Evolutionary conservation across 192 early-diverging fungal species (phyloP).

Genomic region (Kickxella alabastrina): DNA sequence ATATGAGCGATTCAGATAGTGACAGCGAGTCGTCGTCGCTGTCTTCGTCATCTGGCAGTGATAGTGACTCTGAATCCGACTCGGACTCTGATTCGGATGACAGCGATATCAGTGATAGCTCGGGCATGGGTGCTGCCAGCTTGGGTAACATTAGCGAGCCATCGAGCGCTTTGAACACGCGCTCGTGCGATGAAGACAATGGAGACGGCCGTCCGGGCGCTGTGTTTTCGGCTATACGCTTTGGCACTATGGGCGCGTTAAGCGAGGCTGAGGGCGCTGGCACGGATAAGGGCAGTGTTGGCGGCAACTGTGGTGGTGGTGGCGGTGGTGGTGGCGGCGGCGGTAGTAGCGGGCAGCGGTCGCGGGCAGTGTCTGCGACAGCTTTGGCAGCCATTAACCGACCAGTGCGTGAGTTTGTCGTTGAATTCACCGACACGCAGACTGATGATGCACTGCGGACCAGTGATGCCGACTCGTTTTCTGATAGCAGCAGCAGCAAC

Average conservation of each 20-base stretch:
- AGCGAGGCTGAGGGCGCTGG: neutral
- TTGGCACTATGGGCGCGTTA: slow-evolving; percentile 32
- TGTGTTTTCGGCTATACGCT: slow-evolving; percentile 47
- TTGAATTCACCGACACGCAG: slow-evolving; percentile 2
- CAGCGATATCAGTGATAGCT: neutral
- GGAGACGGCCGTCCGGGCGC: slow-evolving; percentile 11
- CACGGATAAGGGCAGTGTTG: neutral
- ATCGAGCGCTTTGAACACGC: neutral
- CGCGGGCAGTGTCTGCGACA: slow-evolving; percentile 3
- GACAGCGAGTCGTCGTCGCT: no score
- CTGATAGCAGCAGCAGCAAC: neutral
- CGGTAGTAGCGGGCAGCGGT: slow-evolving; percentile 7
- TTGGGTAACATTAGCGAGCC: neutral
- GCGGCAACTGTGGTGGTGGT: slow-evolving; percentile 3
- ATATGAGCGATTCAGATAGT: neutral
- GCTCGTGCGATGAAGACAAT: slow-evolving; percentile 1
- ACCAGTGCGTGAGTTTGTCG: slow-evolving; percentile 21
- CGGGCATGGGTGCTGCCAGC: neutral
- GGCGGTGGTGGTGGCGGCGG: slow-evolving; percentile 1
- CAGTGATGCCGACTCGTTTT: neutral
- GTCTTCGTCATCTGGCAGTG: no score
- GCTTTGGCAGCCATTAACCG: neutral
- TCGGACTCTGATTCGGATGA: neutral
- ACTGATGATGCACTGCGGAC: neutral
- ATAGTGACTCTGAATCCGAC: no score